Conservation (phyloP, 305 asterid species). For the Fraxinus paxiana region DNA sequence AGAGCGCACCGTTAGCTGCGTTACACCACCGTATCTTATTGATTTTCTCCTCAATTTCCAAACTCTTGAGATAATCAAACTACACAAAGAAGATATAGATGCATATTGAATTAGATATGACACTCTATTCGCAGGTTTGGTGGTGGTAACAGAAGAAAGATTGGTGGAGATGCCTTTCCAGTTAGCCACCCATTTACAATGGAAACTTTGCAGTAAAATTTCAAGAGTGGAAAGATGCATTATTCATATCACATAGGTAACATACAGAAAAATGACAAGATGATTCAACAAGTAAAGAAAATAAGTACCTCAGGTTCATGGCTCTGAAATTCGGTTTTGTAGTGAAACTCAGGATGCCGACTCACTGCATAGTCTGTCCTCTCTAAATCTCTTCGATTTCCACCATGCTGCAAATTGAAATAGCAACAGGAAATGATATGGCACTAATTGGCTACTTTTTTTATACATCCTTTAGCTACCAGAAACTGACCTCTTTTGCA, state of each 20-base stretch:
- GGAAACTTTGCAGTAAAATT: not conserved
- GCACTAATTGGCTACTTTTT: constrained; percentile 3
- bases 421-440: constrained; percentile 19
- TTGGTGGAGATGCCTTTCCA: not conserved
- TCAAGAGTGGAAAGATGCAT: not conserved
- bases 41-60: constrained; percentile 98
- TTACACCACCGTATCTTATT: constrained; percentile 99
- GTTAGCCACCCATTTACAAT: not conserved
- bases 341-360: constrained; percentile 92
- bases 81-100: constrained; percentile 25
- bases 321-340: constrained; percentile 96
- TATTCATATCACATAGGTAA: not conserved
- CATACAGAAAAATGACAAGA: not conserved
- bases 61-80: constrained; percentile 98
- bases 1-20: constrained; percentile 85
- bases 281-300: not conserved
- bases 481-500: constrained; percentile 63
- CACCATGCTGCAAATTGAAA: constrained; percentile 57
- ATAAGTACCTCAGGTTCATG: constrained; percentile 94
- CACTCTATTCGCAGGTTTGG: not conserved
- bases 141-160: constrained; percentile 2
- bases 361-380: constrained; percentile 62
- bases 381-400: constrained; percentile 80
- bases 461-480: constrained; percentile 14
- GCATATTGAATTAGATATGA: constrained; percentile 15